These are phyloP conservation scores for Aspergillus haitiensis DNA, from an alignment of 495 filamentous ascomycete species.

Conservation along the genomic window DNA sequence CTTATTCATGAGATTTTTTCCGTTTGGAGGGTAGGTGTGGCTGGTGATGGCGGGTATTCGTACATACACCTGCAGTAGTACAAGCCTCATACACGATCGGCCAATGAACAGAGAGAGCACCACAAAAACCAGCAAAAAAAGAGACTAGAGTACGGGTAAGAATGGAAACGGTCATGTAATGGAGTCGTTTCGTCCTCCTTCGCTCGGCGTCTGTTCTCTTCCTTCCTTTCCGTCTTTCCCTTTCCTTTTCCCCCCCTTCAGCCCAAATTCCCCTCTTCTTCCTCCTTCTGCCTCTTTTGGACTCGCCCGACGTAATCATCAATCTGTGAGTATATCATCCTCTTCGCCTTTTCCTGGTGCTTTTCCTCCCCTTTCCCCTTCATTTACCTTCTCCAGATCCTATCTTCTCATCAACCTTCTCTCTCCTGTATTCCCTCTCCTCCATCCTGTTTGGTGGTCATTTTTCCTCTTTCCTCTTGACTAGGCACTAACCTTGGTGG, in stretches of 20 bases:
- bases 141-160: no score
- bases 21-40: no score
- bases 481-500: constrained; percentile 15
- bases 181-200: no score
- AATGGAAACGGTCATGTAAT: no score
- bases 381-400: constrained; percentile 19
- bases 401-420: neutral
- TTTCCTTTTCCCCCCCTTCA: constrained; percentile 21
- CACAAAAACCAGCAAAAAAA: no score
- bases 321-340: constrained; percentile 28
- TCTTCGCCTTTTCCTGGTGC: constrained; percentile 16
- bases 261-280: constrained; percentile 24
- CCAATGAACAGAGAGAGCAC: no score
- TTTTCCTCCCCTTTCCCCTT: neutral
- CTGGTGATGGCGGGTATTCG: no score
- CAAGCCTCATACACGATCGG: no score
- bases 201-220: constrained; percentile 6
- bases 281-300: constrained; percentile 15
- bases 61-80: no score
- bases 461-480: constrained; percentile 6
- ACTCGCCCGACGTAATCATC: constrained; percentile 24
- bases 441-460: neutral
- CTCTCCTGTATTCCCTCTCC: constrained; percentile 32
- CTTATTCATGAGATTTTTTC: no score
- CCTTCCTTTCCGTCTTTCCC: constrained; percentile 16